These are phyloP conservation scores for Plenodomus tracheiphilus DNA, from an alignment of 2,329 filamentous ascomycete genomes.

Conservation along the genomic window DNA sequence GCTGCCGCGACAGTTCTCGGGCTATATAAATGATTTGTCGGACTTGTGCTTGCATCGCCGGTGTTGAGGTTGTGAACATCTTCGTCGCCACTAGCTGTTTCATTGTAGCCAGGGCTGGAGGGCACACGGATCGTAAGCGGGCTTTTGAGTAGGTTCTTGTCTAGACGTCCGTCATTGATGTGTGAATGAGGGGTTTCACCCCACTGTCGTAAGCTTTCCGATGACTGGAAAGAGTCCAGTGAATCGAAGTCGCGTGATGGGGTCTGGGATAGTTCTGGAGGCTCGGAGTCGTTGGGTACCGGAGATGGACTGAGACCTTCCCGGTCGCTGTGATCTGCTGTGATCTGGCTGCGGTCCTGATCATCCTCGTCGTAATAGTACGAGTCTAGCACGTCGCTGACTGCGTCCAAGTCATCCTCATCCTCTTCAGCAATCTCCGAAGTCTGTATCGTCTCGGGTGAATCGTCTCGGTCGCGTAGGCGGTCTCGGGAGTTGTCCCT, in stretches of 20 bases:
- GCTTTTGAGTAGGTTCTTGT: constrained; percentile 11
- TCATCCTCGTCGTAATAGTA: constrained; percentile 59
- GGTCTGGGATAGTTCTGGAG: constrained; percentile 29
- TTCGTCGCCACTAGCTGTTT: constrained; percentile 8
- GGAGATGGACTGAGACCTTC: constrained; percentile 21
- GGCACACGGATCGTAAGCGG: constrained; percentile 16
- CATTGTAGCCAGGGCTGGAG: constrained; percentile 10
- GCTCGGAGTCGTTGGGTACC: constrained; percentile 23
- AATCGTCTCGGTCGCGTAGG: constrained; percentile 31
- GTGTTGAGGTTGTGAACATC: constrained; percentile 10
- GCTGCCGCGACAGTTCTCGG: constrained; percentile 14
- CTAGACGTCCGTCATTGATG: constrained; percentile 6
- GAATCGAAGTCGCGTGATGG: constrained; percentile 33
- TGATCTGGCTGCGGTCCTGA: constrained; percentile 20
- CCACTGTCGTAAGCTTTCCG: constrained; percentile 24
- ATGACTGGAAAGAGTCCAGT: constrained; percentile 28
- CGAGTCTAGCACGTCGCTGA: constrained; percentile 64
- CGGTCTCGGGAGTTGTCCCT: constrained; percentile 32
- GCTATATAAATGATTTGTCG: constrained; percentile 18
- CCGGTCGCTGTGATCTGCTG: constrained; percentile 7
- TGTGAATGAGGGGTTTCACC: constrained; percentile 13
- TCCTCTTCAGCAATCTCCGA: constrained; percentile 30
- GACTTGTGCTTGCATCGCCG: constrained; percentile 18
- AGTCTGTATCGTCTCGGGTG: constrained; percentile 31
- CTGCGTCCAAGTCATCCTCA: constrained; percentile 53